Evolutionary conservation across 768 basidiomycete genomes (phyloP), one percentile per base, ranked within the genome.

Genomic region (Boletus bicolor): DNA sequence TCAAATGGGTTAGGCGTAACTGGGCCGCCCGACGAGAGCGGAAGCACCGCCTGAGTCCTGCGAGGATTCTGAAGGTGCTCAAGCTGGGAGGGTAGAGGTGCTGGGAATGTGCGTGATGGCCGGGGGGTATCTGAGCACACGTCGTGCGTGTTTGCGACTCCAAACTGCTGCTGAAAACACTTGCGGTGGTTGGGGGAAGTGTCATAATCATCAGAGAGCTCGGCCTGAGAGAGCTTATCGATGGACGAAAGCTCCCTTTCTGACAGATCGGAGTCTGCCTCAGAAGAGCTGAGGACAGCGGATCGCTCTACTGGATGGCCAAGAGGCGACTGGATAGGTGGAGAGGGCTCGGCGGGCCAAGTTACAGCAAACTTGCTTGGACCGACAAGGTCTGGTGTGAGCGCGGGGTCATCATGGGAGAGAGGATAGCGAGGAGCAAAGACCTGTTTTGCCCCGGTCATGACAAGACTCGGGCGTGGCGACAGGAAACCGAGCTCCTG

Each of bases 71-170:
- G 81, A 28, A 94, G 76, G 58, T 85, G 82, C 42, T 81, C 81
- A n/a, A 94, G 81, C 68, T 91, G 88, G 14, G 84, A 82, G 12
- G 90, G 83, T n/a, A 86, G 72, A 19, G 93, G 93, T 74, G 86
- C 82, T 17, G 92, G 91, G 62, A 87, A 84, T 3, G 88, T 85
- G 51, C 93, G 82, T 47, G 84, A 83, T 54, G 91, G 81, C n/a
- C 79, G 79, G 44, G 87, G 84, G 12, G 71, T 59, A 53, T 68
- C 59, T 41, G 71, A 53, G 44, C 60, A 62, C 15, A 68, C 62
- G 46, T 70, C 72, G 21, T 59, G 59, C 51, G 55, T 52, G 59
- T 39, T 57, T 19, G 54, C 15, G 49, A 39, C 44, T 0, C 66
- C 65, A 17, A 56, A 45, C 24, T 68, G 70, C 49, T 72, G 71